Percentiles rank a stretch among this genome's conserved stretches.
Conservation (phyloP, 2,329 filamentous ascomycete species). For the Ciborinia camelliae region DNA sequence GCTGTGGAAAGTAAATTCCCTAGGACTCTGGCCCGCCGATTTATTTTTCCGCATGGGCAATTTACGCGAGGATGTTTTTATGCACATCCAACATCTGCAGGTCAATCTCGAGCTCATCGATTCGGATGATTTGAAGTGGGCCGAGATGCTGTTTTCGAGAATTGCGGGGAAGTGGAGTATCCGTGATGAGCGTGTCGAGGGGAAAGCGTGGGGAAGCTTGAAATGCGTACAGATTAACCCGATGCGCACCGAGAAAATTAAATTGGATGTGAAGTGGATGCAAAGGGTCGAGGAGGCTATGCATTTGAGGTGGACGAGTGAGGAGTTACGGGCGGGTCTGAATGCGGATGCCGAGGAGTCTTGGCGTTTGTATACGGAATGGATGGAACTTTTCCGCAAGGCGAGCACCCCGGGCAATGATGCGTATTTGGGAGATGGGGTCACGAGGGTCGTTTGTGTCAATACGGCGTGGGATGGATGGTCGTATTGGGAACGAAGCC, state of each 20-base stretch:
- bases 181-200: neutral
- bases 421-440: neutral
- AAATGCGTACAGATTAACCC: slow-evolving; percentile 13
- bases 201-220: neutral
- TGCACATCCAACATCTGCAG: neutral
- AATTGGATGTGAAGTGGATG: slow-evolving; percentile 19
- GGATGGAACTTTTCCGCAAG: slow-evolving; percentile 10
- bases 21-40: slow-evolving; percentile 18
- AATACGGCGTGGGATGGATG: slow-evolving; percentile 16
- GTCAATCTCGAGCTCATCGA: slow-evolving; percentile 15
- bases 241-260: slow-evolving; percentile 4
- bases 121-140: slow-evolving; percentile 13
- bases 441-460: neutral
- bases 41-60: neutral
- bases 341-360: neutral
- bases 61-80: neutral
- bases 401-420: neutral
- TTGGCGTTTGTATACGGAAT: neutral
- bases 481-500: neutral
- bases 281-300: slow-evolving; percentile 12
- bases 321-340: neutral
- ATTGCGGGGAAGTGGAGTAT: neutral
- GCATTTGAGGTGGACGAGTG: neutral
- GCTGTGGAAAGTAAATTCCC: slow-evolving; percentile 11
- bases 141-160: neutral